Base-by-base conservation (phyloP, 148 eudicot genomes). In the Pouteria glomerata region DNA sequence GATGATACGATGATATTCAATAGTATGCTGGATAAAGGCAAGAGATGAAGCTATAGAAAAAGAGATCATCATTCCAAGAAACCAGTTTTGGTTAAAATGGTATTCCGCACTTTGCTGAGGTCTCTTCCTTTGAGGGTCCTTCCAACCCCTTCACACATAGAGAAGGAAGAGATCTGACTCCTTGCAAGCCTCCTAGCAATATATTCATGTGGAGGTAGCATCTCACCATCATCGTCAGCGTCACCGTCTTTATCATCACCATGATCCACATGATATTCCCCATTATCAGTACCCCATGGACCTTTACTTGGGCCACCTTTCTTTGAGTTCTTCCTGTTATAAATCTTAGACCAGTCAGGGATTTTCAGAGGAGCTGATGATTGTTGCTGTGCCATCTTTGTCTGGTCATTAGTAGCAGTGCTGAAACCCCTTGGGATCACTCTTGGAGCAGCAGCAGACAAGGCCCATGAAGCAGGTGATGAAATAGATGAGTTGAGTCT, bases 71-170 rank as follows among this genome's bases (percentile, higher is more conserved):
- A 78, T 78, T 92, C 97, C 1, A 92, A 70, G 67, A 92, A 92
- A 51, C 97, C 97, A 72, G 97, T 92, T 68, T 87, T 87, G 34
- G 85, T 84, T 30, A 92, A 76, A 81, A 92, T 82, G 57, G 87
- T 85, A 79, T 92, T 87, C 64, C 97, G 87, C 0, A 92, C 78
- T 70, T 79, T 85, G 76, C 97, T 84, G 48, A 92, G 92, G 73
- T 92, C 95, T 83, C 95, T 89, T 2, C 97, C 97, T 79, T 92
- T 92, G 47, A 92, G 92, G 39, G 95, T 92, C 76, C 97, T 89
- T n/a, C 97, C 97, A 80, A 83, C 74, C 4, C 97, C 97, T 84
- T 89, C 97, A 73, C 87, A 87, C 74, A 92, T 88, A 1, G 95
- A 89, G 26, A 71, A 85, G 0, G 93, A 89, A 52, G 92, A 79